A percentile compares a stretch with the other conserved stretches of the same genome.
These are phyloP conservation scores for Neospora caninum DNA, from an alignment of 169 alveolate genomes.

Conservation along the genomic window DNA sequence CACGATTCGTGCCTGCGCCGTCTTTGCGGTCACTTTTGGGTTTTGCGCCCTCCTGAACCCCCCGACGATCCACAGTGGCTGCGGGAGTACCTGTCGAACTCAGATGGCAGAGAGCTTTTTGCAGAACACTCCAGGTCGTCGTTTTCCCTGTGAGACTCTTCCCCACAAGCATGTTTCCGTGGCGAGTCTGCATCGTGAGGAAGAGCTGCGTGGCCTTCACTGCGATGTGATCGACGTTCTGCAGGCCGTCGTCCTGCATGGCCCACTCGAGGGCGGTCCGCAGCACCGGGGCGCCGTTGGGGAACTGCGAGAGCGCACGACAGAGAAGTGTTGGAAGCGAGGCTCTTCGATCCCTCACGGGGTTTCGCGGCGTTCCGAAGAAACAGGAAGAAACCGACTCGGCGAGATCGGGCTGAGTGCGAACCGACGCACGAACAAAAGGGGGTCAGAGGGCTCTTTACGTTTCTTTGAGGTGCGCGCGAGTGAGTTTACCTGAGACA, in stretches of 20 bases:
- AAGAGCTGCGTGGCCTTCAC: constrained; percentile 82
- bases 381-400: too few relatives aligned
- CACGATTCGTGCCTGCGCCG: too few relatives aligned
- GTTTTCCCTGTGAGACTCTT: constrained; percentile 96
- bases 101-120: constrained; percentile 75
- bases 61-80: too few relatives aligned
- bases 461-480: too few relatives aligned
- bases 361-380: too few relatives aligned
- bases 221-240: constrained; percentile 68
- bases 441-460: too few relatives aligned
- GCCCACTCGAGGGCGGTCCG: constrained; percentile 78
- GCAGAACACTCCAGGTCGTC: constrained; percentile 83
- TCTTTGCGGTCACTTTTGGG: too few relatives aligned
- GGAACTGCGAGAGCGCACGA: background rate
- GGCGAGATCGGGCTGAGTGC: too few relatives aligned
- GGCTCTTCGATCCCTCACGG: too few relatives aligned
- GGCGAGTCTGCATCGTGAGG: constrained; percentile 94
- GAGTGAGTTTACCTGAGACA: background rate
- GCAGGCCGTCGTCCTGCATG: constrained; percentile 69
- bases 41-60: too few relatives aligned
- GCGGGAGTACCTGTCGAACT: constrained; percentile 77
- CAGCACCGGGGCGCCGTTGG: constrained; percentile 55
- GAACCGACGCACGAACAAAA: too few relatives aligned
- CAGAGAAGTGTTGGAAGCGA: background rate
- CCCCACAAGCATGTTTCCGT: constrained; percentile 98